Evolutionary conservation across 257 asterid species (phyloP), one percentile per base, ranked within the genome.

Genomic region (Verbena officinalis): DNA sequence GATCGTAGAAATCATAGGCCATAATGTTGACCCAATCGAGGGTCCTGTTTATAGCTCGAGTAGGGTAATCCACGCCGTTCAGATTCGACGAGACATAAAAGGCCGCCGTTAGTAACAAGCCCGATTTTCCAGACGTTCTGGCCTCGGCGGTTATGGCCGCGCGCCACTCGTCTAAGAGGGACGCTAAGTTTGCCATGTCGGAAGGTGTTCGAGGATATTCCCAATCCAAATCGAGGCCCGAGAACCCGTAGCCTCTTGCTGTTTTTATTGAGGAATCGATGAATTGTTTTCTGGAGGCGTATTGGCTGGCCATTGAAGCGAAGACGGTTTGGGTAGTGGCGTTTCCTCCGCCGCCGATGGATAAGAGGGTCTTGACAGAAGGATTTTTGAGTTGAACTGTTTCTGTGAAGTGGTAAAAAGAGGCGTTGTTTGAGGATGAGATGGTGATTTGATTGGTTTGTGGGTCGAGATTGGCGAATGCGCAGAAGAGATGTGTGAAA

Each of bases 311-410:
- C 87, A 84, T 83, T 21, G 69, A 23, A 4, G 79, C 45, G 53
- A 75, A 80, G 19, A 36, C 67, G 1, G 64, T 11, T 5, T 9
- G 10, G 67, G 53, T 0, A 21, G 69, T 64, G 43, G 30, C 31
- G 7, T n/a, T n/a, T n/a, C n/a, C n/a, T n/a, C 85, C 87, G 33
- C 90, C 85, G 14, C 76, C 85, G 22, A 81, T 69, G 54, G 87
- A 84, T 19, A 81, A 14, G 14, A 84, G 74, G 63, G 85, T 81
- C 62, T 64, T 81, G 31, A 76, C 83, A 3, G 68, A 38, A 0
- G 83, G 75, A 50, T 78, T 84, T 22, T 69, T 76, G 33, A 20
- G 15, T 3, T 16, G 72, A 38, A 84, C 87, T 1, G 82, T 77
- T 5, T 12, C 11, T 5, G 90, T 78, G 73, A 81, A 84, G 23